Percentiles rank a stretch among this genome's conserved stretches.
These are phyloP conservation scores for Suillus clintonianus DNA, from an alignment of 768 basidiomycete genomes.

Conservation along the genomic window DNA sequence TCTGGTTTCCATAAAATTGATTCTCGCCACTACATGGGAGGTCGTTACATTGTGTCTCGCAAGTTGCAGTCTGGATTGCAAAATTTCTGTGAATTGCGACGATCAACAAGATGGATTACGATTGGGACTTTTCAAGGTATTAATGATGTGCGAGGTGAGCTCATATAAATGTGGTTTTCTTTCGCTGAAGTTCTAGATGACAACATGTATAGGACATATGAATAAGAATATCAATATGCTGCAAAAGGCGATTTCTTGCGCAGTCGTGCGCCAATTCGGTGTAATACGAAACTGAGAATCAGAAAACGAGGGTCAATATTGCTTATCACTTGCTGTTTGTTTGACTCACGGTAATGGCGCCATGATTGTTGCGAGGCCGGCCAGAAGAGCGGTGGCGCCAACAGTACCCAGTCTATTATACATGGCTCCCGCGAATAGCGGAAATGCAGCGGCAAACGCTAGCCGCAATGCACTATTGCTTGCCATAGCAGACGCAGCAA, in stretches of 20 bases:
- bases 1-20: no score
- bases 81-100: no score
- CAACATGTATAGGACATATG: neutral
- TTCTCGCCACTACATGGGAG: no score
- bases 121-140: no score
- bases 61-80: no score
- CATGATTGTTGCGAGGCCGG: conserved; percentile 61
- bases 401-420: conserved; percentile 60
- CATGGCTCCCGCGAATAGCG: conserved; percentile 54
- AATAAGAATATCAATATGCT: conserved; percentile 14
- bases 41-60: no score
- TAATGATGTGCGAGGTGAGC: no score
- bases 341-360: conserved; percentile 59
- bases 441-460: conserved; percentile 51
- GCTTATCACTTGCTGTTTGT: neutral
- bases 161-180: no score
- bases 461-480: conserved; percentile 59
- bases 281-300: conserved; percentile 46
- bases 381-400: conserved; percentile 72
- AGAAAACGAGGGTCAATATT: neutral
- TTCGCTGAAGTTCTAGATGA: neutral
- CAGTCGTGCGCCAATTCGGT: conserved; percentile 46
- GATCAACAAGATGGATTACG: no score
- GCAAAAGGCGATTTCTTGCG: conserved; percentile 46
- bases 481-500: conserved; percentile 63